Evolutionary conservation across 345 rosid genomes (phyloP), one percentile per base, ranked within the genome.

Genomic region (Euphorbia pulcherrima): DNA sequence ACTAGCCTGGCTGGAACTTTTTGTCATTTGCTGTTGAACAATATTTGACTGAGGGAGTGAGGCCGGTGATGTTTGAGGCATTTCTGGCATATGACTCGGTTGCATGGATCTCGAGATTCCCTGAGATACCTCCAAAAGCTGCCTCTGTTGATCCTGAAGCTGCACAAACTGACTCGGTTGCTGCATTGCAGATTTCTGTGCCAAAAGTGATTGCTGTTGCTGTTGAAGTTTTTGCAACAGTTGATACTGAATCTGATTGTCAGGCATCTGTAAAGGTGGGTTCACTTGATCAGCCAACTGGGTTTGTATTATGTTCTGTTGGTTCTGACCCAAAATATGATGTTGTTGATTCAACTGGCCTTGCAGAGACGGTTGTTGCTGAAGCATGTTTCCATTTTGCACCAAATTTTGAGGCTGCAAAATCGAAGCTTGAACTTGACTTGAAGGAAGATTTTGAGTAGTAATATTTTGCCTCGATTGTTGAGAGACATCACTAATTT

Each of bases 171-270:
- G 86, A 68, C 69, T 69, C 57, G 83, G 66, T 66, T 80, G 91
- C 53, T 80, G 90, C 71, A 78, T 52, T 3, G 55, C 68, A 40
- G 85, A 70, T 72, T 85, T 90, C 57, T 82, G 87, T 0, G 76
- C 72, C 72, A 82, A 65, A 74, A 81, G 54, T 9, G 80, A 71
- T 62, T 83, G 90, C 28, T 82, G 86, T 62, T 86, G 90, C 72
- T 84, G 88, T 65, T 86, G 97, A 79, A 89, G 80, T 77, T 88
- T 88, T 82, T 91, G 96, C 72, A 91, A 66, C 66, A 89, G 62
- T 71, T 89, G 97, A 75, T 80, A 69, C 73, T 82, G 96, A 69
- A 81, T 63, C 72, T 84, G 87, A 66, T 71, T 83, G 64, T 87
- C 84, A 52, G 92, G 21, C 64, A 82, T 68, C 60, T 79, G 87